These are phyloP conservation scores for Gloeostereum incarnatum DNA, from an alignment of 768 basidiomycete species.

Conservation along the genomic window DNA sequence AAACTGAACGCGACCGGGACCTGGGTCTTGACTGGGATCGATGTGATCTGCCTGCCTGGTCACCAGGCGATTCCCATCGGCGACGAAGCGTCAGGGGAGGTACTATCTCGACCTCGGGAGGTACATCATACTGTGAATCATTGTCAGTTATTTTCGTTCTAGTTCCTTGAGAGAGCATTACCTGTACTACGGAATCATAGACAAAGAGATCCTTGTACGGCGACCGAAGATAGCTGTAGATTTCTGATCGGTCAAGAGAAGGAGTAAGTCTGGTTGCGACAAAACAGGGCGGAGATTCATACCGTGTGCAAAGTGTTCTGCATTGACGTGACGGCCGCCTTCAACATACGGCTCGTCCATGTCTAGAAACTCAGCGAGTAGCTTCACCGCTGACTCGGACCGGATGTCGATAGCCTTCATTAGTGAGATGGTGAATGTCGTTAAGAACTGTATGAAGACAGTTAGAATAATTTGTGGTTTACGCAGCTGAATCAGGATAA, in stretches of 20 bases:
- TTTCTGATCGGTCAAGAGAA: constrained; percentile 40
- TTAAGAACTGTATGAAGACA: constrained; percentile 60
- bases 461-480: constrained; percentile 9
- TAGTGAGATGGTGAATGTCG: constrained; percentile 79
- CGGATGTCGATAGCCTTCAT: constrained; percentile 93
- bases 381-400: constrained; percentile 76
- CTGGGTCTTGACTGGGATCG: constrained; percentile 10
- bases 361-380: constrained; percentile 85
- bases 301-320: constrained; percentile 96
- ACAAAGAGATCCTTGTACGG: constrained; percentile 77
- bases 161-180: constrained; percentile 17
- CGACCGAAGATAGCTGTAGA: constrained; percentile 83
- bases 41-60: too few relatives aligned
- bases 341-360: constrained; percentile 51
- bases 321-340: constrained; percentile 53
- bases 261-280: constrained; percentile 3
- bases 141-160: too few relatives aligned
- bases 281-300: constrained; percentile 13
- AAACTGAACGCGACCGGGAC: too few relatives aligned
- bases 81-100: too few relatives aligned
- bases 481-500: constrained; percentile 3
- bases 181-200: constrained; percentile 82
- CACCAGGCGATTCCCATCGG: too few relatives aligned
- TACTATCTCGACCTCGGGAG: too few relatives aligned
- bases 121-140: constrained; percentile 55